Conservation (phyloP, 2,329 filamentous ascomycete genomes). For the Sclerotinia minor region DNA sequence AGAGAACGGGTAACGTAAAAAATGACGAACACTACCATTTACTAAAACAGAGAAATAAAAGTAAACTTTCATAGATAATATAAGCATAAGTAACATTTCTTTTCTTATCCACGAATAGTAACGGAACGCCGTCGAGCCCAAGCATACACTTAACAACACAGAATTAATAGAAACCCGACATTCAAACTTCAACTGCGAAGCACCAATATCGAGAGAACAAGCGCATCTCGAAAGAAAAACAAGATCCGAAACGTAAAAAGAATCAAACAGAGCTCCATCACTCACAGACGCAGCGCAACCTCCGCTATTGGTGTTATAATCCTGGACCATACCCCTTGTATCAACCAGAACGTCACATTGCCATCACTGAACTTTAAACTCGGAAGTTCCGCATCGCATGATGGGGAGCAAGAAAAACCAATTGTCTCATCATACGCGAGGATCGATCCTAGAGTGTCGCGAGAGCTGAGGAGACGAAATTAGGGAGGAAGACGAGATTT, state of each 20-base stretch:
- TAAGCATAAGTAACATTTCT: background rate
- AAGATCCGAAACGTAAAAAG: conserved; percentile 51
- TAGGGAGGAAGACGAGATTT: conserved; percentile 27
- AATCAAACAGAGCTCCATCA: conserved; percentile 39
- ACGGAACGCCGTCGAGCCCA: background rate
- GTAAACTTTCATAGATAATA: background rate
- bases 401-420: conserved; percentile 21
- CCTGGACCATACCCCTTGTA: conserved; percentile 29
- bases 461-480: conserved; percentile 21
- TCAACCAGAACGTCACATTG: conserved; percentile 25
- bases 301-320: conserved; percentile 15
- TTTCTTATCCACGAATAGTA: background rate
- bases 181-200: conserved; percentile 48
- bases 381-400: conserved; percentile 28
- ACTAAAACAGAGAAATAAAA: too few species aligned
- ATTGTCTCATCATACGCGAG: conserved; percentile 13
- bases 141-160: background rate
- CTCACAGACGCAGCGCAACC: conserved; percentile 22
- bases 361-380: conserved; percentile 29
- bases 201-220: conserved; percentile 51
- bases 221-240: conserved; percentile 51
- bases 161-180: background rate
- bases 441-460: conserved; percentile 25
- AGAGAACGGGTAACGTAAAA: background rate
- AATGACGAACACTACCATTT: background rate